phyloP scores from a whole-genome alignment of 305 asterid species.

The Fraxinus xanthoxyloides region DNA sequence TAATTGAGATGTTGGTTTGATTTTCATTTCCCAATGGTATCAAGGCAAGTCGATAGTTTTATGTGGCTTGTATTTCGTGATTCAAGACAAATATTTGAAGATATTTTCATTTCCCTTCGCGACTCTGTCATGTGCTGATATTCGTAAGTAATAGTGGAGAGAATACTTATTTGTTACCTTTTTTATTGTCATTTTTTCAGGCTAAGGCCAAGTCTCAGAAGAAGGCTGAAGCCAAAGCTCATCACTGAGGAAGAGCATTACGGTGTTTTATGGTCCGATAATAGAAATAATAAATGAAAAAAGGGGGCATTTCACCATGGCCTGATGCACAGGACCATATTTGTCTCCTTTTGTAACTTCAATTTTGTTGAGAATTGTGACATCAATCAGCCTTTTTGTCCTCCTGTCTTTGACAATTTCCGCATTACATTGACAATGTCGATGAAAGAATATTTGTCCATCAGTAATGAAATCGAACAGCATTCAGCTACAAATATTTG shows the following conservation, averaged over 20 bases:
- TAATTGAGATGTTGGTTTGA: neutral
- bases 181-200: constrained; percentile 36
- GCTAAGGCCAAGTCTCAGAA: constrained; percentile 65
- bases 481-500: neutral
- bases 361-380: constrained; percentile 24
- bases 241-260: constrained; percentile 38
- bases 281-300: constrained; percentile 40
- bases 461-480: neutral
- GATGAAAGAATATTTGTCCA: neutral
- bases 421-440: neutral
- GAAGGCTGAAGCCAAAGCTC: constrained; percentile 69
- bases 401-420: constrained; percentile 20
- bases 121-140: neutral
- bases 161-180: neutral
- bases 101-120: neutral
- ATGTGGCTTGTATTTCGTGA: neutral
- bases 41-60: neutral
- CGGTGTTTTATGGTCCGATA: constrained; percentile 20
- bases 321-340: constrained; percentile 38
- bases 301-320: constrained; percentile 25
- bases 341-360: constrained; percentile 29
- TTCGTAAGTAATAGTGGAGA: neutral
- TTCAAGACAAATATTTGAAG: neutral
- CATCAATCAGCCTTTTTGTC: constrained; percentile 18
- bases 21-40: neutral